Evolutionary conservation across 805 yeast genomes (phyloP).

Genomic region (Saccharomycopsis capsularis): DNA sequence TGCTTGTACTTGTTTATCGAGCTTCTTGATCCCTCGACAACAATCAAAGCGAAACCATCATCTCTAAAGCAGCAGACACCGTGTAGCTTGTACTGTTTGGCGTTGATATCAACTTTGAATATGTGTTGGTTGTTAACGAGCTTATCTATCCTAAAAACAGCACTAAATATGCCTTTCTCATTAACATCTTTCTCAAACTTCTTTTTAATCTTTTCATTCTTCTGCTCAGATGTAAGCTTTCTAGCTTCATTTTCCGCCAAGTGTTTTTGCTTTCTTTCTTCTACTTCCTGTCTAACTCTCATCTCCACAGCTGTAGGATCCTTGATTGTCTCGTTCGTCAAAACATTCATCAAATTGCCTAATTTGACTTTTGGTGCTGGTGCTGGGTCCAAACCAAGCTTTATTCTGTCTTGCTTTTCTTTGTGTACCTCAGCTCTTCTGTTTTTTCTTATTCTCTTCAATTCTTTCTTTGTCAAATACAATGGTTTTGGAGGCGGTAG

Average conservation of each 20-base stretch:
- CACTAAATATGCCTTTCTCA: slow-evolving; percentile 43
- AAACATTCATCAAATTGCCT: slow-evolving; percentile 76
- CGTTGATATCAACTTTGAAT: slow-evolving; percentile 73
- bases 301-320: slow-evolving; percentile 87
- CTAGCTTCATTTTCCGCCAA: slow-evolving; percentile 53
- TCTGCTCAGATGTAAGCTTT: slow-evolving; percentile 52
- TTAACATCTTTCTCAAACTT: slow-evolving; percentile 43
- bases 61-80: slow-evolving; percentile 54
- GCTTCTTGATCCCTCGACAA: slow-evolving; percentile 70
- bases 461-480: slow-evolving; percentile 68
- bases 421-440: slow-evolving; percentile 56
- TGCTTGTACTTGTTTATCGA: slow-evolving; percentile 56
- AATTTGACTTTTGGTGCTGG: slow-evolving; percentile 86
- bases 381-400: slow-evolving; percentile 76
- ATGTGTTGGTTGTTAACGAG: slow-evolving; percentile 59
- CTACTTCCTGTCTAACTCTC: slow-evolving; percentile 62
- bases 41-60: slow-evolving; percentile 43
- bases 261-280: slow-evolving; percentile 53
- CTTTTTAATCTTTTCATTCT: slow-evolving; percentile 39
- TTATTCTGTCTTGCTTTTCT: slow-evolving; percentile 69
- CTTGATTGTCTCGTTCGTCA: slow-evolving; percentile 75
- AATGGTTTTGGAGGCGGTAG: slow-evolving; percentile 38
- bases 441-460: slow-evolving; percentile 64
- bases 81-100: slow-evolving; percentile 57
- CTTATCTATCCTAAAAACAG: slow-evolving; percentile 51